Evolutionary conservation across 352 stramenopile genomes (phyloP), one percentile per base, ranked within the genome.

Genomic region (Pythium sukuiense): DNA sequence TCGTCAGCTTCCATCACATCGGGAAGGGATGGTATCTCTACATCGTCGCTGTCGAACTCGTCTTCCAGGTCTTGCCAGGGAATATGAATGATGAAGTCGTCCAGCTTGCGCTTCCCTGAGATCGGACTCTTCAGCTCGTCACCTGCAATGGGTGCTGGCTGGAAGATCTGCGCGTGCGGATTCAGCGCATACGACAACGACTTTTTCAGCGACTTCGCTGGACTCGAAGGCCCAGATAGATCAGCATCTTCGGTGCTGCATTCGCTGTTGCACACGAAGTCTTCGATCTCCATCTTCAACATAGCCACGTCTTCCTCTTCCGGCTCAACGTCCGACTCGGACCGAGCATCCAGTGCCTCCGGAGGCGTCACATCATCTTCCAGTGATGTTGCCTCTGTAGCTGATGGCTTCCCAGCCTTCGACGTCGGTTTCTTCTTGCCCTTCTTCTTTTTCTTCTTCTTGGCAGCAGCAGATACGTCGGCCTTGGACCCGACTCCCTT

Each of bases 71-170:
- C 65, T 55, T 73, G 59, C 65, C 66, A 73, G 6, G 62, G 69
- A 16, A 75, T 71, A 35, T 74, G 74, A 20, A 93, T 68, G 54
- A 92, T 77, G 50, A 84, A 92, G 46, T 88, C 73, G 41, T 92
- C 86, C 37, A 90, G 76, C 54, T 90, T 92, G 18, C 83, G 80
- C 59, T 94, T 92, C 3, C 81, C 74, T 32, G 62, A 55, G 63
- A 65, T 35, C 39, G 58, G 53, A 24, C 54, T 74, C 20, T 53
- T 55, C 2, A 63, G 54, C 24, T 61, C 52, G 35, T 37, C 46
- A 9, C 50, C 24, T 3, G 41, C 24, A 32, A 43, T 6, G 7
- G 20, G 61, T 41, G 63, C 65, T 48, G 84, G 84, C 43, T 90
- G 69, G 52, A 89, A 93, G 7, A 74, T 73, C 7, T 71, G 39